Conservation (phyloP, 192 early-diverging fungal species). For the Backusella macrospora region DNA sequence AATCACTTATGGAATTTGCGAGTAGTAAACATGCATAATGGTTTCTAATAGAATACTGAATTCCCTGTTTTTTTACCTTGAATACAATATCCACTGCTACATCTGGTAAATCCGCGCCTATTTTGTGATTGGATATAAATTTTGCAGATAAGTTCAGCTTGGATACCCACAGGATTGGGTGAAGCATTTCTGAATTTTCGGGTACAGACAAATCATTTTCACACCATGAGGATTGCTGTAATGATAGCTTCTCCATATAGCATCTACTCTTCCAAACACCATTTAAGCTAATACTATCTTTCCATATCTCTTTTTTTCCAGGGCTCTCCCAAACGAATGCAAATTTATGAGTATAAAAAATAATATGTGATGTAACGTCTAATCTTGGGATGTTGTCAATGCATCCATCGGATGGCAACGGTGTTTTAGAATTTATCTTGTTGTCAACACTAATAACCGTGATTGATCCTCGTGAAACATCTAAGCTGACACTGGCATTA, state of each 20-base stretch:
- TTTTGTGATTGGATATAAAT: background rate
- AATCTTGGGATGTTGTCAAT: background rate
- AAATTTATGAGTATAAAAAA: background rate
- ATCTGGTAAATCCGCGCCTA: background rate
- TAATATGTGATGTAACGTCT: background rate
- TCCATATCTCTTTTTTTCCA: background rate
- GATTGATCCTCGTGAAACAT: conserved; percentile 5
- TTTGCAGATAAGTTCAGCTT: background rate
- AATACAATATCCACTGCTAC: background rate
- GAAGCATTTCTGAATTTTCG: background rate
- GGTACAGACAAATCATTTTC: background rate
- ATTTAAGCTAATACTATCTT: background rate
- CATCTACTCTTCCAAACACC: conserved; percentile 8
- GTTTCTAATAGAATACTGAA: background rate
- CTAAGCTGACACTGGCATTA: background rate
- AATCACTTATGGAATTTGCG: background rate
- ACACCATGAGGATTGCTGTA: background rate
- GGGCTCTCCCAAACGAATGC: background rate
- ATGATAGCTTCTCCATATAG: background rate
- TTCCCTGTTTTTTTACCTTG: conserved; percentile 13
- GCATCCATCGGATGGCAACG: background rate
- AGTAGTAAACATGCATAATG: conserved; percentile 12
- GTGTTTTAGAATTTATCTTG: background rate
- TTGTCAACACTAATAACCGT: background rate
- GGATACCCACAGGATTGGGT: conserved; percentile 10